A percentile compares a stretch with the other conserved stretches of the same genome.
These are phyloP conservation scores for Diophrys appendiculata DNA, from an alignment of 73 alveolate genomes.

Conservation along the genomic window DNA sequence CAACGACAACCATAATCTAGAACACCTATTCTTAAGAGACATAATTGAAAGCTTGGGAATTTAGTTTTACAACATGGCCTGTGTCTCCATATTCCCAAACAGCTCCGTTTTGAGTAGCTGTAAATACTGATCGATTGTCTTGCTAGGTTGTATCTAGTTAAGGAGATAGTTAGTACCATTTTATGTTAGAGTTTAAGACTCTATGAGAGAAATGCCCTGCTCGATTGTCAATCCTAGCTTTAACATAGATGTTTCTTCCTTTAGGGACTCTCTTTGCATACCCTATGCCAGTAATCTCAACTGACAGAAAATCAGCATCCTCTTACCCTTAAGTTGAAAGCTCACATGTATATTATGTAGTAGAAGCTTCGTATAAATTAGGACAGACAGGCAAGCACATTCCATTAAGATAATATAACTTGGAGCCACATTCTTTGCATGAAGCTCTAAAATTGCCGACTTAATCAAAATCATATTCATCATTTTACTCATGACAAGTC, in stretches of 20 bases:
- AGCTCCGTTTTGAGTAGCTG: neutral
- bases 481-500: neutral
- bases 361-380: neutral
- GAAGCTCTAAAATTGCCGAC: neutral
- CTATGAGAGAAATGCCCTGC: neutral
- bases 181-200: neutral
- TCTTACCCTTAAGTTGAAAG: neutral
- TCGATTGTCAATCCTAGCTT: neutral
- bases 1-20: neutral
- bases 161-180: neutral
- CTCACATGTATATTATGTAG: neutral
- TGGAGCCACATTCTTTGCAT: neutral
- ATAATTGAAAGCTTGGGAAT: neutral
- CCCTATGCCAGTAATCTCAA: neutral
- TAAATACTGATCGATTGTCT: neutral
- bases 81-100: neutral
- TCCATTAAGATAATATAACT: neutral
- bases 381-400: neutral
- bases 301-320: neutral
- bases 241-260: neutral
- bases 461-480: neutral
- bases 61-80: neutral
- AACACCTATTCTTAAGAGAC: neutral
- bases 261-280: constrained; percentile 1
- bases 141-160: neutral